phyloP scores from a whole-genome alignment of 2,329 filamentous ascomycete species.

The Scedosporium dehoogii region DNA sequence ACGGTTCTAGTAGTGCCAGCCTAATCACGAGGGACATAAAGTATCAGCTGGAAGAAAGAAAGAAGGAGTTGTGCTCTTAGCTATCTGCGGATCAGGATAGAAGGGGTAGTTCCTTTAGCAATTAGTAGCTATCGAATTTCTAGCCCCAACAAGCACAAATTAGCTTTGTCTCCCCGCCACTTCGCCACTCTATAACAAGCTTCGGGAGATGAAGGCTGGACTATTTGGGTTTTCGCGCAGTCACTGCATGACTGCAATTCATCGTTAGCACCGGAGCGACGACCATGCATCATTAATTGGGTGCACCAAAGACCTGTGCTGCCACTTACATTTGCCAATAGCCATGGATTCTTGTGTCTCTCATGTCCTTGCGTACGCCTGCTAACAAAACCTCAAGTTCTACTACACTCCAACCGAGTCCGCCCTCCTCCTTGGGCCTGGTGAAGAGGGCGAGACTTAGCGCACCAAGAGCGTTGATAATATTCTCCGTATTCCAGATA shows the following conservation, averaged over 20 bases:
- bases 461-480: conserved; percentile 17
- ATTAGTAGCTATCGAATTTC: too few species aligned
- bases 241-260: not conserved
- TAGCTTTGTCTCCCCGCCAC: too few species aligned
- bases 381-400: conserved; percentile 19
- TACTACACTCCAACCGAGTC: conserved; percentile 18
- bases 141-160: too few species aligned
- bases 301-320: too few species aligned
- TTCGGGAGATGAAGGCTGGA: not conserved
- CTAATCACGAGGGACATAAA: too few species aligned
- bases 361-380: conserved; percentile 19
- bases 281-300: too few species aligned
- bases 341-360: conserved; percentile 18
- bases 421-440: conserved; percentile 10
- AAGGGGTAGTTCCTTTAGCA: too few species aligned
- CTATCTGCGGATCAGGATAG: too few species aligned
- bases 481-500: conserved; percentile 14
- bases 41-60: too few species aligned
- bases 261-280: conserved; percentile 11
- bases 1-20: too few species aligned
- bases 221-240: not conserved
- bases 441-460: conserved; percentile 22
- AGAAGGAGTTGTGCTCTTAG: too few species aligned
- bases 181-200: too few species aligned
- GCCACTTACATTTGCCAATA: conserved; percentile 22